Base-by-base conservation (phyloP, 768 basidiomycete species). In the Tylopilus sp. region DNA sequence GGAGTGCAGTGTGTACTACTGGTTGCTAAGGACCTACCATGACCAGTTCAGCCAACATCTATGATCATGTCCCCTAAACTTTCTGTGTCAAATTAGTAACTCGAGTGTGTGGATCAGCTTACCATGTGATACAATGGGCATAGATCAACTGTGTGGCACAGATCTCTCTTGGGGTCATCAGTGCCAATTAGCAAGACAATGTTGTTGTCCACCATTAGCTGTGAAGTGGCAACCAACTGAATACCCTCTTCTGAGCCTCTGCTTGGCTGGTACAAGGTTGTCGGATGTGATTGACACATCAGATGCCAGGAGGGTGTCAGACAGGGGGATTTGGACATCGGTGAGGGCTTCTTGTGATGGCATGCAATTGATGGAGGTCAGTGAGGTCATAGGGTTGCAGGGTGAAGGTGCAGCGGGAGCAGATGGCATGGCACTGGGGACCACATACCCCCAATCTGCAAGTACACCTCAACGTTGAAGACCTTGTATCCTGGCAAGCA, bases 21-120 rank as follows among this genome's bases (percentile, higher is more conserved):
- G 37, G 28, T 44, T 57, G 56, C 21, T 30, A 38, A 19, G 44
- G 24, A 40, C 44, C 44, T 6, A 37, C 47, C 55, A 57, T 57
- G 1, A 46, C 31, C 3, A 57, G 48, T 4, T 57, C 21, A 1
- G 12, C 48, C 2, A 45, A 33, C 48, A 57, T 57, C 48, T 44
- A 57, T 1, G 37, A 46, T 43, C 52, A 50, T 2, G 38, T 57
- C 21, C 28, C 47, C 47, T 48, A 6, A 30, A 1, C 11, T 28
- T 1, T 4, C 11, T 4, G 12, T 48, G 10, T 22, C 17, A 10
- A 25, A 3, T 25, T 12, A 10, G 22, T 24, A 12, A n/a, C 17
- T 11, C 9, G 11, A 21, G n/a, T 2, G 16, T 4, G 2, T 16
- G 13, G 17, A 38, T n/a, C n/a, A n/a, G n/a, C 47, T 17, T 17